Evolutionary conservation across 2,329 filamentous ascomycete genomes (phyloP).

Genomic region (Aspergillus flavus): DNA sequence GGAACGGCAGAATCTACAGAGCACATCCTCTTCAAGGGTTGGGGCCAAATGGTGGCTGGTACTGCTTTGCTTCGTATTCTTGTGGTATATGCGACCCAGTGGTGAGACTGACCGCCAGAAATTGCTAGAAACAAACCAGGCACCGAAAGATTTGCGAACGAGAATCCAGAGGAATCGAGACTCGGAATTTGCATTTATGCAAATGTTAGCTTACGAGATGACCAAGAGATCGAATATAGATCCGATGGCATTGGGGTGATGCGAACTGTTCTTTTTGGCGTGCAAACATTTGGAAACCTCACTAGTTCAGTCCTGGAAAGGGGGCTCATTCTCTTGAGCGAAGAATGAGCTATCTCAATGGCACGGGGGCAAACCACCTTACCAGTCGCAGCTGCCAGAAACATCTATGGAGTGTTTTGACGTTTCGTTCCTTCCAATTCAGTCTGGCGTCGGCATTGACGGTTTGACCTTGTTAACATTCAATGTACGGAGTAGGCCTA

Average conservation of each 20-base stretch:
- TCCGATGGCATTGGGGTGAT: neutral
- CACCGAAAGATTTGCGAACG: neutral
- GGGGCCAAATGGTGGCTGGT: neutral
- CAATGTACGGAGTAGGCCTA: neutral
- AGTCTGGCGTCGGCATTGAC: neutral
- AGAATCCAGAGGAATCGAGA: neutral
- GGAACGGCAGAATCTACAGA: neutral
- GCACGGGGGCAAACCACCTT: neutral
- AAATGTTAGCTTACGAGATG: constrained; percentile 4
- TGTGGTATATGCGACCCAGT: neutral
- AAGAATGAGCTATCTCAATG: neutral
- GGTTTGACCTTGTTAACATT: neutral
- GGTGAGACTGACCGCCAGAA: neutral
- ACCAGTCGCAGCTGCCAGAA: neutral
- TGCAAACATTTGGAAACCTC: neutral
- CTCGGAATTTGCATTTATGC: neutral
- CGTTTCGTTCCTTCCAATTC: neutral
- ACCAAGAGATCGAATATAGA: neutral
- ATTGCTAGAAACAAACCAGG: neutral
- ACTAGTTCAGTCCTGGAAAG: neutral
- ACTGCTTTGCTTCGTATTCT: neutral
- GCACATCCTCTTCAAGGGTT: neutral
- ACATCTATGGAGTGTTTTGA: neutral
- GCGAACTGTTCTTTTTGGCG: neutral
- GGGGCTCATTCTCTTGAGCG: neutral